Conservation (phyloP, 208 protist genomes). For the Acanthamoeba divionensis region DNA sequence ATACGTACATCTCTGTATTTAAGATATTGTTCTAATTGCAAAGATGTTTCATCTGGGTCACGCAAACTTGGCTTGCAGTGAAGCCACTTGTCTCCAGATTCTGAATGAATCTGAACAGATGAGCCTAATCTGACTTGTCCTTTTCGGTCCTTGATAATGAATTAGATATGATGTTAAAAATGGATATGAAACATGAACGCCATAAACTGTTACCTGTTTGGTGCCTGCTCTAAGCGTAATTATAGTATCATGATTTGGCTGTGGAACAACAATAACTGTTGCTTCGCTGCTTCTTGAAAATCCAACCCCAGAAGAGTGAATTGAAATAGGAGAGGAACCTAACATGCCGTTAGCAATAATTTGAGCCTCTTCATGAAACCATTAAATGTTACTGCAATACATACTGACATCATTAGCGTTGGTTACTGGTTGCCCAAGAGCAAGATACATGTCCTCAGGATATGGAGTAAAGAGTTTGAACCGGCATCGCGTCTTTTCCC, state of each 20-base stretch:
- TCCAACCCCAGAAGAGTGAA: background rate
- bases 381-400: background rate
- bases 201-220: background rate
- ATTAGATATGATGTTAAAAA: background rate
- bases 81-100: background rate
- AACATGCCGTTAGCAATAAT: too few species aligned
- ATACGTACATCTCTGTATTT: slow-evolving; percentile 3
- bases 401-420: background rate
- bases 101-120: background rate
- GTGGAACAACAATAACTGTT: background rate
- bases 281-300: background rate
- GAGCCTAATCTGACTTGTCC: background rate
- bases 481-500: slow-evolving; percentile 13
- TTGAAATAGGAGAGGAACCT: too few species aligned
- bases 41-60: slow-evolving; percentile 3
- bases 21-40: background rate
- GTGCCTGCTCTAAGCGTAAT: background rate
- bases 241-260: background rate
- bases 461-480: slow-evolving; percentile 43
- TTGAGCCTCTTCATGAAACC: too few species aligned
- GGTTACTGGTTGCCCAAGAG: background rate
- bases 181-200: background rate
- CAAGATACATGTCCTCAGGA: slow-evolving; percentile 16
- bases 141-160: background rate
- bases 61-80: background rate